A percentile compares a stretch with the other conserved stretches of the same genome.
Evolutionary conservation across 345 rosid species (phyloP).

Genomic region (Rhodamnia rubescens): DNA sequence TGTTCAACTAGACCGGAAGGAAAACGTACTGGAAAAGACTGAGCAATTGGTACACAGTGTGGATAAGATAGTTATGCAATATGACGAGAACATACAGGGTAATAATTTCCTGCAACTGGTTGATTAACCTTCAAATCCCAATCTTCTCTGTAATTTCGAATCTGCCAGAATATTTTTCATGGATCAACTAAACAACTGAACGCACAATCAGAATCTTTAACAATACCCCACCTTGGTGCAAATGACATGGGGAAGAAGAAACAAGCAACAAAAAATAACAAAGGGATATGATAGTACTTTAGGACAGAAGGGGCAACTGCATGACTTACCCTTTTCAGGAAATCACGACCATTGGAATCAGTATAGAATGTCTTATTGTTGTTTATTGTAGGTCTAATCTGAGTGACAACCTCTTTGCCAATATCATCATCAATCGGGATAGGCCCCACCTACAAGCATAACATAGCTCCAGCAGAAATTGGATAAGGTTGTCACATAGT

Average conservation of each 20-base stretch:
- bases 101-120: slow-evolving; percentile 91
- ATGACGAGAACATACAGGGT: slow-evolving; percentile 49
- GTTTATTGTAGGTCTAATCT: background rate
- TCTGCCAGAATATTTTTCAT: slow-evolving; percentile 26
- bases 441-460: slow-evolving; percentile 12
- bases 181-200: background rate
- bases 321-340: slow-evolving; percentile 10
- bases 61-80: background rate
- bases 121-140: slow-evolving; percentile 88
- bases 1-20: background rate
- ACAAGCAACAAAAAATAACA: background rate
- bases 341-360: slow-evolving; percentile 17
- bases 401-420: slow-evolving; percentile 9
- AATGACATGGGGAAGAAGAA: background rate
- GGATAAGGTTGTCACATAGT: background rate
- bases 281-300: background rate
- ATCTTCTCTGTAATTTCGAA: slow-evolving; percentile 78
- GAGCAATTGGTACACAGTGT: background rate
- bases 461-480: background rate
- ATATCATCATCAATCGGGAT: slow-evolving; percentile 6
- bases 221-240: background rate
- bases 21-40: background rate
- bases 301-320: background rate
- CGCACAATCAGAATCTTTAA: background rate
- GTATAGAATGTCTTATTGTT: slow-evolving; percentile 10